phyloP scores from a whole-genome alignment of 345 rosid genomes.

The Toxicodendron radicans region DNA sequence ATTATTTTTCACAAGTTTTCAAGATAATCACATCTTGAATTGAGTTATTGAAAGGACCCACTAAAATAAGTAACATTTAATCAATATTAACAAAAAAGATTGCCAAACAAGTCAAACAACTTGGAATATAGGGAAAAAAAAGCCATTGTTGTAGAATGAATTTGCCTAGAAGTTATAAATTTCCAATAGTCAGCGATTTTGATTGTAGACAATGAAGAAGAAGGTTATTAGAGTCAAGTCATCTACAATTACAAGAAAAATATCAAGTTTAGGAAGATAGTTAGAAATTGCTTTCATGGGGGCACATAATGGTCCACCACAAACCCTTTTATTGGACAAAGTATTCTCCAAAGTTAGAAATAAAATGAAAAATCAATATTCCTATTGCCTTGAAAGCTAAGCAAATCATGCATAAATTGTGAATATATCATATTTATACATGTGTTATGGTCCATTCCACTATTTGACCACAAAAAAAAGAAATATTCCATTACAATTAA shows the following conservation, averaged over 20 bases:
- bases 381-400: constrained; percentile 20
- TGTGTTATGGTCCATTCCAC: not conserved
- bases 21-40: too few relatives aligned
- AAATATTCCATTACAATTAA: too few relatives aligned
- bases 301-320: constrained; percentile 17
- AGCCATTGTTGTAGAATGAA: too few relatives aligned
- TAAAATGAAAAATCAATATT: not conserved
- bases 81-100: not conserved
- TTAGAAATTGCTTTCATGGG: constrained; percentile 25
- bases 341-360: constrained; percentile 1
- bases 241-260: not conserved
- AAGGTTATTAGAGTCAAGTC: constrained; percentile 11
- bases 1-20: too few relatives aligned
- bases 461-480: too few relatives aligned
- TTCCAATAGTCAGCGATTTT: too few relatives aligned
- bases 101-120: not conserved
- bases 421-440: not conserved
- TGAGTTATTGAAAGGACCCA: too few relatives aligned
- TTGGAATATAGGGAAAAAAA: not conserved
- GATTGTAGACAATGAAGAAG: too few relatives aligned
- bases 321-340: not conserved
- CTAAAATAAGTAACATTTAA: too few relatives aligned
- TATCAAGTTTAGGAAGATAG: not conserved
- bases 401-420: constrained; percentile 15
- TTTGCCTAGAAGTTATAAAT: too few relatives aligned